Evolutionary conservation across 1,284 basidiomycete genomes (phyloP), one percentile per base, ranked within the genome.

Genomic region (Athelia psychrophila): DNA sequence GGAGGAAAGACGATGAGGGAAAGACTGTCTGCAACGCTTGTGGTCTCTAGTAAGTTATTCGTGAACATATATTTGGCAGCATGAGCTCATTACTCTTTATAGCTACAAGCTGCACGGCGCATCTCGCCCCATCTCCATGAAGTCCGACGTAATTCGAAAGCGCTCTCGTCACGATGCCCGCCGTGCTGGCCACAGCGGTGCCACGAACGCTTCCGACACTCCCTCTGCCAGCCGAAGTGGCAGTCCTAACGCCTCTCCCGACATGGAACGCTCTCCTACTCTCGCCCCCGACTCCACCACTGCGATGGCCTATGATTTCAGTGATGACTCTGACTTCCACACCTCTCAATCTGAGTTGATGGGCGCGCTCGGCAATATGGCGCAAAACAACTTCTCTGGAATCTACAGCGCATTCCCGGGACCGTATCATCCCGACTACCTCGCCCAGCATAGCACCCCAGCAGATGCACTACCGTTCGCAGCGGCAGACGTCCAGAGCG

Each of bases 1-100:
- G 91, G 91, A 78, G 92, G 58, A 93, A 93, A 68, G 91, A 93
- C 63, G 91, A 93, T 60, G 91, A 93, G 65, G 92, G 92, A 51
- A 92, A 92, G 75, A 93, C 91, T 1, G 89, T 93, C 47, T 94
- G 92, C 76, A 93, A 94, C 62, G 92, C 91, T 53, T 76, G 79
- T 54, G 79, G 79, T 27, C 62, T 81, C 33, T 81, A 81, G 79
- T 81, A 64, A 75, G 79, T 76, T 25, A 20, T 44, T 35, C n/a
- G 42, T n/a, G n/a, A n/a, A 22, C 42, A 12, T 46, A 23, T 24
- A 16, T 46, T 23, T 27, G 22, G 8, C 44, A 73, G 73, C 0
- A 55, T 75, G 18, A 78, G 76, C 46, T 54, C 50, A 35, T 20
- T 48, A 49, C 27, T 44, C 24, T 54, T 48, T 33, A n/a, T 57